Evolutionary conservation across 805 yeast species (phyloP), one percentile per base, ranked within the genome.

Genomic region (Sugiyamaella americana): DNA sequence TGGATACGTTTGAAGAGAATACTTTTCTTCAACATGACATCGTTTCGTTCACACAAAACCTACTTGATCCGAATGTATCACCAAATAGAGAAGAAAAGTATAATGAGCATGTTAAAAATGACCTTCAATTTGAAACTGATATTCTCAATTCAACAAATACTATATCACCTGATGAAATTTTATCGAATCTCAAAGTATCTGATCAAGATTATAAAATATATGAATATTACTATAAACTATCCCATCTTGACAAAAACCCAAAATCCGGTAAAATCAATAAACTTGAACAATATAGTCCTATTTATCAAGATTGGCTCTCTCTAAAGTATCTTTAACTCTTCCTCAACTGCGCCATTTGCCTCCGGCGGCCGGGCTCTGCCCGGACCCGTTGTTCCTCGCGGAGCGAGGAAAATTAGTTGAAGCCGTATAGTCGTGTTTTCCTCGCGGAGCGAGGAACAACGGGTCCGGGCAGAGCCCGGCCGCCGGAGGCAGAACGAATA

Each of bases 151-250:
- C 32, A 26, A 8, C 32, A 26, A 8, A 26, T 13, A 26, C 40
- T 17, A 35, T n/a, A 11, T 44, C 41, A n/a, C 42, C 54, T 2
- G 52, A 45, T 34, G 30, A 35, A 17, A 39, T 49, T 24, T 24
- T 47, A 20, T 26, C 48, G 21, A 40, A 23, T 24, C 34, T 18
- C 13, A 22, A 26, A n/a, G 44, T 49, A 16, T 37, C 40, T 11
- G 42, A 43, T 1, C 40, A n/a, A 22, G 52, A 48, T 17, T 43
- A 43, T 43, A 45, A 42, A 18, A 39, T 17, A 10, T 52, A 51
- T 35, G 22, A 50, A 41, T 21, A 41, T 24, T 41, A 40, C 37
- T 42, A 47, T 34, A 43, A 52, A 13, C 22, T 44, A 20, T 40
- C 47, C 5, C 37, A 6, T 5, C 37, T 17, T 6, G 37, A 35